These are phyloP conservation scores for Leucosporidium creatinivorum DNA, from an alignment of 768 basidiomycete genomes.

Conservation along the genomic window DNA sequence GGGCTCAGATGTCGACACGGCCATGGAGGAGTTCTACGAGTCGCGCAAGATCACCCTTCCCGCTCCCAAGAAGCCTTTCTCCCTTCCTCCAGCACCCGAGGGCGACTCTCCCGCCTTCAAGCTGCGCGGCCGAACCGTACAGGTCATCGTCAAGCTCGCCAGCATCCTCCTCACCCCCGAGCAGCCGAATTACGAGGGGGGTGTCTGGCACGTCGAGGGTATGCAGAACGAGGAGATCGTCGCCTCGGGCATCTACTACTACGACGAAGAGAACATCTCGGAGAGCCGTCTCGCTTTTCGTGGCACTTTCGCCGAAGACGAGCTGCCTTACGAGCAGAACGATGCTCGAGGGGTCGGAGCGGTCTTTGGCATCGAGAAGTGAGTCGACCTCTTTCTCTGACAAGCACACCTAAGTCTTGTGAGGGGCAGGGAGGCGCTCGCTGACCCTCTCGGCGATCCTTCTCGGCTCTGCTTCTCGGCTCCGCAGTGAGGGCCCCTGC, in stretches of 20 bases:
- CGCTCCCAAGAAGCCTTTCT: background rate
- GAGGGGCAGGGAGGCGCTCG: too few relatives aligned
- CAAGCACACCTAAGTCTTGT: too few relatives aligned
- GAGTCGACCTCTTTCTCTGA: background rate
- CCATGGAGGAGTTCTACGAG: slow-evolving; percentile 45
- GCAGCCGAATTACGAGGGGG: slow-evolving; percentile 49
- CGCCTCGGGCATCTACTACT: slow-evolving; percentile 36
- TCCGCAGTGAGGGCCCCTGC: slow-evolving; percentile 8
- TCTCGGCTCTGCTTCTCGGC: background rate
- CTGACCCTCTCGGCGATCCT: background rate
- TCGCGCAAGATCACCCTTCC: slow-evolving; percentile 25
- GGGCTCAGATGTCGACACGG: slow-evolving; percentile 40
- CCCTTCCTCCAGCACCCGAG: background rate
- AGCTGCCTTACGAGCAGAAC: background rate
- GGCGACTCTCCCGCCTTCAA: slow-evolving; percentile 18
- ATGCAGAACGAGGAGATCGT: slow-evolving; percentile 41
- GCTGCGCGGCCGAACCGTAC: slow-evolving; percentile 18
- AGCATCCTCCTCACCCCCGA: slow-evolving; percentile 44
- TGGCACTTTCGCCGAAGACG: slow-evolving; percentile 15
- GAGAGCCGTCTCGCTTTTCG: slow-evolving; percentile 41
- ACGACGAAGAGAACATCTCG: slow-evolving; percentile 41
- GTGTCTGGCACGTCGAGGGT: slow-evolving; percentile 46
- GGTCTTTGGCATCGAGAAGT: background rate
- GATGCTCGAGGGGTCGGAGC: background rate
- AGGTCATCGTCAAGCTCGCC: slow-evolving; percentile 43